Evolutionary conservation across 2,329 filamentous ascomycete species (phyloP), one percentile per base, ranked within the genome.

Genomic region (Claviceps digitariae): DNA sequence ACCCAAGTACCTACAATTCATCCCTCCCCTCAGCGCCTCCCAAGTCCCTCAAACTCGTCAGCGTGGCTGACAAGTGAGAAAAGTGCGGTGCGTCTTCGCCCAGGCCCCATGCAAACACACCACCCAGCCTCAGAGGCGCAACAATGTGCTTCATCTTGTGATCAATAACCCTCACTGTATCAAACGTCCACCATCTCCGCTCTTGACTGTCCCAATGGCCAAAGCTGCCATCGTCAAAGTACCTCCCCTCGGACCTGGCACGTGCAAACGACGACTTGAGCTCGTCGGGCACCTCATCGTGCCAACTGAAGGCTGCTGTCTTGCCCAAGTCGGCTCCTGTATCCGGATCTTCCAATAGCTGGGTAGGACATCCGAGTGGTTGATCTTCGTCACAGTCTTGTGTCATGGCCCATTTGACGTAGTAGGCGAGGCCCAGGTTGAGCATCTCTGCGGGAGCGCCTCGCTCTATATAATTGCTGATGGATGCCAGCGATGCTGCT

Each of bases 31-130:
- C 34, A 6, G n/a, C 21, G 10, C 23, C 21, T 6, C 56, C 31
- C 23, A 60, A 50, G n/a, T 51, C 48, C 21, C 55, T 52, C 46
- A 68, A 50, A 23, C 55, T 60, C 7, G 63, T 54, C 8, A 62
- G 34, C 6, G 67, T 70, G 4, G 69, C 69, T 36, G 57, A 57
- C 12, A 77, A 62, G 52, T 72, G 72, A 21, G 62, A 58, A 55
- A 72, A 78, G 3, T 60, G 52, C 1, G 72, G 69, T 2, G 71
- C 75, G 55, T 89, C 85, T 66, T 89, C 84, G 2, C 83, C 85
- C 54, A 89, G 61, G 21, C 82, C 84, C 85, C 84, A 89, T 0
- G 84, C 84, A 74, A 89, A 87, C 4, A 86, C 79, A 17, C 86
- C 86, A 1, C 85, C 84, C 0, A 89, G 64, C 1, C 69, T 66